Conservation (phyloP, 495 filamentous ascomycete species). For the Tuber borchii region DNA sequence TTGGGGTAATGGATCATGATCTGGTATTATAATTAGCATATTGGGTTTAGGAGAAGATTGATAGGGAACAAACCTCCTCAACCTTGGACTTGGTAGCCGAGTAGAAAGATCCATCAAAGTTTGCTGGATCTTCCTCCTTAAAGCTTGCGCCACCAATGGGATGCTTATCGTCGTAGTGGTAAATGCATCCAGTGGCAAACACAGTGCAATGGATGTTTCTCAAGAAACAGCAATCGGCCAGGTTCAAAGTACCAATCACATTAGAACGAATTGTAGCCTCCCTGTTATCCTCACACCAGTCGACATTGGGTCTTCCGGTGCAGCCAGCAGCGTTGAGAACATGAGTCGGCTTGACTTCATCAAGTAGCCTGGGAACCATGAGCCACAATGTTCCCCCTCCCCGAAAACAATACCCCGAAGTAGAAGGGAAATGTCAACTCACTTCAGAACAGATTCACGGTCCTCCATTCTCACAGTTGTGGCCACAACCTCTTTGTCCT, state of each 20-base stretch:
- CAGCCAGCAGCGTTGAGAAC: constrained; percentile 60
- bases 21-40: constrained; percentile 41
- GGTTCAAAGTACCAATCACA: constrained; percentile 57
- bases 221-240: constrained; percentile 55
- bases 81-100: constrained; percentile 60
- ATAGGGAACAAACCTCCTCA: constrained; percentile 50
- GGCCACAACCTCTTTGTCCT: constrained; percentile 55
- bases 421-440: constrained; percentile 3
- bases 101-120: constrained; percentile 62
- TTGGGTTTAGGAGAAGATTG: constrained; percentile 12
- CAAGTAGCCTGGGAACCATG: constrained; percentile 45
- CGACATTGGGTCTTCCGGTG: constrained; percentile 63
- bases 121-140: constrained; percentile 56
- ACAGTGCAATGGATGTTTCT: constrained; percentile 56
- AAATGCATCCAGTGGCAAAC: constrained; percentile 61
- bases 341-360: constrained; percentile 55
- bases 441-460: constrained; percentile 50
- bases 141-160: constrained; percentile 55
- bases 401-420: neutral
- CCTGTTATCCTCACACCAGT: constrained; percentile 65
- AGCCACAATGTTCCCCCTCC: neutral
- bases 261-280: constrained; percentile 60
- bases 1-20: constrained; percentile 57
- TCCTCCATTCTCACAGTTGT: constrained; percentile 59
- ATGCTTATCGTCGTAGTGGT: constrained; percentile 55